Percentiles rank a stretch among this genome's conserved stretches.
phyloP scores from a whole-genome alignment of 805 yeast genomes.

The Candida jianshihensis region DNA sequence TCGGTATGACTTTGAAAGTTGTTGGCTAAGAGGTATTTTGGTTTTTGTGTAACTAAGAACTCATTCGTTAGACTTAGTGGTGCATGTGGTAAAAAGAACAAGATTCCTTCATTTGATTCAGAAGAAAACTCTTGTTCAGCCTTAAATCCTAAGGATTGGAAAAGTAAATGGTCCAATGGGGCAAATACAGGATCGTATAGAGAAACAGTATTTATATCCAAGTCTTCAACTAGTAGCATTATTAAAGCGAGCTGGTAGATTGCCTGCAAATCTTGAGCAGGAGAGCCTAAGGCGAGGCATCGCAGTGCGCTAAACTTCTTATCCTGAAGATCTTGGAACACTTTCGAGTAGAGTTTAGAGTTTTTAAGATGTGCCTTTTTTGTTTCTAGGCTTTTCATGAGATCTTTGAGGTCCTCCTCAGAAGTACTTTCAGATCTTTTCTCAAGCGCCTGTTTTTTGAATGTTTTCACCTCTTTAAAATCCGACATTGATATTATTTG shows the following conservation, averaged over 20 bases:
- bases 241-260: conserved; percentile 61
- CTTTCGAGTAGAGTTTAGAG: conserved; percentile 24
- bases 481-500: background rate
- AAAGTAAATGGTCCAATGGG: conserved; percentile 33
- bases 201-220: conserved; percentile 29
- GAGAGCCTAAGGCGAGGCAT: conserved; percentile 70
- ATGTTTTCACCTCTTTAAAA: background rate
- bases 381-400: conserved; percentile 8
- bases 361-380: conserved; percentile 18
- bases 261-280: conserved; percentile 51
- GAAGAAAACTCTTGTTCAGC: conserved; percentile 6
- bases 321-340: conserved; percentile 14
- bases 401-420: background rate
- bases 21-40: conserved; percentile 42
- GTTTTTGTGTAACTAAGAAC: conserved; percentile 27
- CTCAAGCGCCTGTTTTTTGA: background rate
- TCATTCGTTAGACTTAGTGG: conserved; percentile 47
- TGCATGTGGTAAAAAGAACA: conserved; percentile 73
- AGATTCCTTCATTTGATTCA: conserved; percentile 15
- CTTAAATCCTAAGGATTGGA: conserved; percentile 21
- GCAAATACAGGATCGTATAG: conserved; percentile 63
- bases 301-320: conserved; percentile 31
- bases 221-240: conserved; percentile 29
- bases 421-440: background rate
- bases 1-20: conserved; percentile 48